These are phyloP conservation scores for Lobulomyces angularis DNA, from an alignment of 192 early-diverging fungal genomes.

Conservation along the genomic window DNA sequence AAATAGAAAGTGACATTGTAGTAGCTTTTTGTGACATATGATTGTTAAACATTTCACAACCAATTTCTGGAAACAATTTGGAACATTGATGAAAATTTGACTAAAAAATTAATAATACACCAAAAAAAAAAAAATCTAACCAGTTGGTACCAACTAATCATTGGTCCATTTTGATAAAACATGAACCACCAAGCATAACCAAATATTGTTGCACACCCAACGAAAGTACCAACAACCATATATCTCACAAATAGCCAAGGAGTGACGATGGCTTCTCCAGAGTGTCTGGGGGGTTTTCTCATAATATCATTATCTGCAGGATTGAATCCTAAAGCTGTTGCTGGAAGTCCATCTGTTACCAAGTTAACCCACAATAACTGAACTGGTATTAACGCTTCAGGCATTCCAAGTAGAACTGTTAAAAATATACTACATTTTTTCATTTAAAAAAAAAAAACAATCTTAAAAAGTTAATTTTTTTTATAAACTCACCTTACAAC, in stretches of 20 bases:
- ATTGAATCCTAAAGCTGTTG: conserved; percentile 96
- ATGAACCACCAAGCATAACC: conserved; percentile 99
- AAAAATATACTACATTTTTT: conserved; percentile 68
- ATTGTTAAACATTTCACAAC: conserved; percentile 83
- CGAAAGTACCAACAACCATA: conserved; percentile 80
- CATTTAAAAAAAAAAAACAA: background rate
- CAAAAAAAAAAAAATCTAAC: conserved; percentile 19
- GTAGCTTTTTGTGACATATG: conserved; percentile 71
- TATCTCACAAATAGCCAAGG: conserved; percentile 94
- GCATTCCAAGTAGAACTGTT: conserved; percentile 90
- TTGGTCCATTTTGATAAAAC: conserved; percentile 78
- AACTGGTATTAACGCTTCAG: conserved; percentile 94
- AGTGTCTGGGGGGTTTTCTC: conserved; percentile 72
- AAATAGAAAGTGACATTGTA: conserved; percentile 86
- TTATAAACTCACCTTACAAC: no score
- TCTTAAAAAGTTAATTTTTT: no score
- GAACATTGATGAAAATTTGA: conserved; percentile 88
- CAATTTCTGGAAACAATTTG: conserved; percentile 77
- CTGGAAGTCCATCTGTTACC: conserved; percentile 94
- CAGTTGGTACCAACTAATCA: conserved; percentile 78
- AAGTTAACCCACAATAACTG: conserved; percentile 98
- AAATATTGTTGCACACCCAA: conserved; percentile 86
- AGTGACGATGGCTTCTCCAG: conserved; percentile 79
- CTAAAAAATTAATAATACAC: conserved; percentile 19
- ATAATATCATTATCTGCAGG: conserved; percentile 95